Conservation (phyloP, 2,329 filamentous ascomycete genomes). For the Botrytis medusae region DNA sequence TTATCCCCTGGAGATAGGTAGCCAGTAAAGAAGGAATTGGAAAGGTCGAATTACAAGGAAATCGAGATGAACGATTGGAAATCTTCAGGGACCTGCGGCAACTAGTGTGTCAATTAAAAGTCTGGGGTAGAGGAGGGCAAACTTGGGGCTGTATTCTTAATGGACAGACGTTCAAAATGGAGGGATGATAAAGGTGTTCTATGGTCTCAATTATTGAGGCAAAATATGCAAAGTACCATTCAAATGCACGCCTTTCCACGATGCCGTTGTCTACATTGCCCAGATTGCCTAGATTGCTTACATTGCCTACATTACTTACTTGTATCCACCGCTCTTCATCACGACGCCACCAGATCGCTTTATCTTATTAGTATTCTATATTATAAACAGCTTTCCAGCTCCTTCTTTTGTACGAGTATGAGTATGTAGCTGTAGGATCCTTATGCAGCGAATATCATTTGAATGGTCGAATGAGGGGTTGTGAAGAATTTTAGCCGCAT, state of each 20-base stretch:
- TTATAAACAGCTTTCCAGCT: not conserved
- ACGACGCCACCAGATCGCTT: not conserved
- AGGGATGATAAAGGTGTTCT: not conserved
- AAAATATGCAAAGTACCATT: not conserved
- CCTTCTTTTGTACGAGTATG: not conserved
- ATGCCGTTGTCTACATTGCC: not conserved
- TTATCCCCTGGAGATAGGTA: not conserved
- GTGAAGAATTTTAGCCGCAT: constrained; percentile 10
- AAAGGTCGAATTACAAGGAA: not conserved
- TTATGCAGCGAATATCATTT: not conserved
- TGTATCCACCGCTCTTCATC: not conserved
- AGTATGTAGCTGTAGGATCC: not conserved
- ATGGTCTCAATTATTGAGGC: not conserved
- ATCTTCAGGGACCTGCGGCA: constrained; percentile 29
- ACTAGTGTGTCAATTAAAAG: constrained; percentile 29
- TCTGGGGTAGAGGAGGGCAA: not conserved
- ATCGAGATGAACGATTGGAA: not conserved
- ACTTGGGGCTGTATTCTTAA: not conserved
- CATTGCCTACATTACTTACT: not conserved
- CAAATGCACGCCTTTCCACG: not conserved
- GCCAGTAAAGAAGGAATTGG: not conserved
- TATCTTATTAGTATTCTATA: not conserved
- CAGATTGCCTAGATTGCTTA: not conserved
- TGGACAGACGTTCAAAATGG: not conserved
- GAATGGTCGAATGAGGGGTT: constrained; percentile 5